Base-by-base conservation (phyloP, 352 stramenopile genomes). In the Phytopythium aichiense region DNA sequence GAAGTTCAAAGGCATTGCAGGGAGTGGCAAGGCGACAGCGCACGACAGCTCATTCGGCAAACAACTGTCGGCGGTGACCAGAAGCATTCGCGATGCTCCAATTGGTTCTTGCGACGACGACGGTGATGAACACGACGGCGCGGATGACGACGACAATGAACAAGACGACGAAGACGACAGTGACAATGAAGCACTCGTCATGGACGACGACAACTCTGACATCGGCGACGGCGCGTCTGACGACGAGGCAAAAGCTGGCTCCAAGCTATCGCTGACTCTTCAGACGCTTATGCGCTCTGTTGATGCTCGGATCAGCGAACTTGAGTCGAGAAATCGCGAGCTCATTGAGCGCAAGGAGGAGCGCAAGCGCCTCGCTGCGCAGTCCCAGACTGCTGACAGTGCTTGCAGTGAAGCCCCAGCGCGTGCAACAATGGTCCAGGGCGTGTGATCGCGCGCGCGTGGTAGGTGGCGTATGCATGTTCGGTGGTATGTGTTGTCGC, bases 341-440 rank as follows among this genome's bases (percentile, higher is more conserved):
- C 68, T 84, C 15, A 76, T 87, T 46, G 71, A 88, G 61, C 68
- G 69, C 23, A 79, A 87, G 55, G 77, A 83, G 61, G 76, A 85
- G 48, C 81, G 76, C 9, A 67, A 85, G 33, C 73, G 67, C 7
- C 33, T 52, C 6, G 38, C 20, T 4, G 37, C 38, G 2, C 6
- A 52, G 23, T 15, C 23, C 2, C 23, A 51, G 7, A 7, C 11
- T 4, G 28, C 55, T 7, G 20, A 20, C 11, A 20, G 13, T 31
- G 16, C 28, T 2, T 4, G 20, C 20, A 45, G 20, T 13, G n/a
- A 57, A n/a, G 8, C 50, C 52, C 11, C 48, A 71, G 40, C 63
- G 54, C n/a, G 64, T 67, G 25, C 42, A 45, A 18, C 66, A 63
- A 40, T 77, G 67, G 65, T 63, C 1, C 22, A 20, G 3, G 3